phyloP scores from a whole-genome alignment of 768 basidiomycete species.

The Sistotremastrum suecicum region DNA sequence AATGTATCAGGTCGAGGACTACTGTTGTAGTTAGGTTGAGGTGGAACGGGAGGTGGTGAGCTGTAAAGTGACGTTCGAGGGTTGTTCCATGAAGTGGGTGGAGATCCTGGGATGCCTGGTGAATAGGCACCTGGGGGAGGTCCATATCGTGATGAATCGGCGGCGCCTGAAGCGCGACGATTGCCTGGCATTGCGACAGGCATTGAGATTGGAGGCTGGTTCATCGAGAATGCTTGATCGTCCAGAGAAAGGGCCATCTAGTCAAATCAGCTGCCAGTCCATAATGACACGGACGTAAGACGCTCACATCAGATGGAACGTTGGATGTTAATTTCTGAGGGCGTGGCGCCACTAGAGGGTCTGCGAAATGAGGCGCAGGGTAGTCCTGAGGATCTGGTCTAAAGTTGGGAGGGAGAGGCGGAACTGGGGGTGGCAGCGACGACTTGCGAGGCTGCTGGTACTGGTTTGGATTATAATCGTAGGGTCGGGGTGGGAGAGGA shows the following conservation, averaged over 20 bases:
- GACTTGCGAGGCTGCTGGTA: not conserved
- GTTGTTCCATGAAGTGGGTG: not conserved
- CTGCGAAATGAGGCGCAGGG: constrained; percentile 25
- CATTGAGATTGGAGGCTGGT: not conserved
- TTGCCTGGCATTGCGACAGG: not conserved
- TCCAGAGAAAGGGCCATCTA: not conserved
- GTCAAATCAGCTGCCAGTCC: not conserved
- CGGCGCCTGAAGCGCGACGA: not conserved
- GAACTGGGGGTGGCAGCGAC: constrained; percentile 28
- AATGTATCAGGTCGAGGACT: not conserved
- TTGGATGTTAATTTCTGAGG: constrained; percentile 49
- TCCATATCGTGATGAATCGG: not conserved
- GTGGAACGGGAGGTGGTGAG: constrained; percentile 5
- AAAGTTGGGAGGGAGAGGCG: constrained; percentile 33
- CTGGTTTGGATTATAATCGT: no score
- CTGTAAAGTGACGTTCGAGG: no score
- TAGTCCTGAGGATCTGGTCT: constrained; percentile 11
- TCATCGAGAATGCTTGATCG: not conserved
- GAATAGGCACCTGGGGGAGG: not conserved
- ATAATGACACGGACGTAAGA: not conserved
- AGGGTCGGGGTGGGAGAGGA: no score
- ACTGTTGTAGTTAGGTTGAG: constrained; percentile 2
- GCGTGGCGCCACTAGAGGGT: constrained; percentile 49
- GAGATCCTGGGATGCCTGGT: not conserved
- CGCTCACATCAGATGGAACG: constrained; percentile 46